phyloP scores from a whole-genome alignment of 768 basidiomycete genomes.

The Suillus discolor region DNA sequence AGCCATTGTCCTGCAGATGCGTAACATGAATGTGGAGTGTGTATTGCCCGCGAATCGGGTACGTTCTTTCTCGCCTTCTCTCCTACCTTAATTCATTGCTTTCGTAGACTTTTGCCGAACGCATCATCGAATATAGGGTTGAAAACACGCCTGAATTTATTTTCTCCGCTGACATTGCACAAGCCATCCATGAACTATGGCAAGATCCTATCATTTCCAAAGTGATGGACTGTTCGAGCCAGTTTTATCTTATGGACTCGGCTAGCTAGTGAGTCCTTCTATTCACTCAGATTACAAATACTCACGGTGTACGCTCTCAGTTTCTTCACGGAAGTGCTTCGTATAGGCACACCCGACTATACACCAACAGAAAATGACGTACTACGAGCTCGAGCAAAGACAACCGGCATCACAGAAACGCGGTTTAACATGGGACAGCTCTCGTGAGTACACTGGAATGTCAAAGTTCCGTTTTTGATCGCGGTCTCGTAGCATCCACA shows the following conservation, averaged over 20 bases:
- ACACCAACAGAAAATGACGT: constrained; percentile 87
- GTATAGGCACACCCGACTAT: constrained; percentile 83
- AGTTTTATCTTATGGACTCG: constrained; percentile 96
- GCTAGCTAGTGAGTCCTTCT: constrained; percentile 72
- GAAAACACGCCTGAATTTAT: constrained; percentile 44
- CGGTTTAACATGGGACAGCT: constrained; percentile 71
- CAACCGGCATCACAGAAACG: constrained; percentile 90
- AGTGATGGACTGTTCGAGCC: constrained; percentile 59
- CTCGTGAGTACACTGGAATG: constrained; percentile 41
- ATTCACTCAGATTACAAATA: background rate
- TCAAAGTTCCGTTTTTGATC: background rate
- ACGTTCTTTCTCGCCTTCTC: background rate
- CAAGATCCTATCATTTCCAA: constrained; percentile 61
- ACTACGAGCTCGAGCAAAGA: constrained; percentile 85
- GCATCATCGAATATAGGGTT: constrained; percentile 58
- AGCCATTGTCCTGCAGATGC: constrained; percentile 81
- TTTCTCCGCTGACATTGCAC: constrained; percentile 66
- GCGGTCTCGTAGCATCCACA: constrained; percentile 46
- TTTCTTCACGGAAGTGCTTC: constrained; percentile 84
- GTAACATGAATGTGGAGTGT: constrained; percentile 83
- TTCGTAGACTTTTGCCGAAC: constrained; percentile 52
- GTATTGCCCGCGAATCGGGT: constrained; percentile 63
- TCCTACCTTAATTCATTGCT: constrained; percentile 3
- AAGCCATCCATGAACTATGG: constrained; percentile 70
- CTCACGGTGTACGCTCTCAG: constrained; percentile 37